Conservation (phyloP, 129 eudicot genomes). For the Escallonia rubra region DNA sequence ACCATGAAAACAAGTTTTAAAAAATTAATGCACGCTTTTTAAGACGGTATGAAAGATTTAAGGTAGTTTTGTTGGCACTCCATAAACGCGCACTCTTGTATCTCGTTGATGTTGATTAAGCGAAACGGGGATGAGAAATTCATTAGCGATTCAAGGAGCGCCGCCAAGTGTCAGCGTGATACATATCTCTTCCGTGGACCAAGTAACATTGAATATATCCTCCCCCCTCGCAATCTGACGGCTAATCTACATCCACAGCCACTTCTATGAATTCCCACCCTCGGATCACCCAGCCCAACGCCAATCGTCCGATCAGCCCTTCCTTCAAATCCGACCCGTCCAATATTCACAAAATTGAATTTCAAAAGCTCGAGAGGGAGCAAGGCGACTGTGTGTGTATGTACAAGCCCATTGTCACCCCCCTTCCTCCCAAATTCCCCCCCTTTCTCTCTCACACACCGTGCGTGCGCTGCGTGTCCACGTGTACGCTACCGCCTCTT, state of each 20-base stretch:
- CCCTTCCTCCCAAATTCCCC: conserved; percentile 18
- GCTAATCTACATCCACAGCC: conserved; percentile 4
- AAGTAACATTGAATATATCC: neutral
- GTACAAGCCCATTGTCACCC: conserved; percentile 20
- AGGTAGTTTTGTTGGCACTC: too few relatives aligned
- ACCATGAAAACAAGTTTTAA: too few relatives aligned
- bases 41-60: too few relatives aligned
- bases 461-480: too few relatives aligned
- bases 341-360: conserved; percentile 48
- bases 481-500: neutral
- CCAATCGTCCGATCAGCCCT: conserved; percentile 37
- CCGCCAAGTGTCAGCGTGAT: too few relatives aligned
- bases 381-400: conserved; percentile 9
- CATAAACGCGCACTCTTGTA: too few relatives aligned
- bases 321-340: conserved; percentile 30
- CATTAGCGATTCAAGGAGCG: too few relatives aligned
- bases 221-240: conserved; percentile 6
- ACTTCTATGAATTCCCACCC: conserved; percentile 30
- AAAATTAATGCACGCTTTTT: too few relatives aligned
- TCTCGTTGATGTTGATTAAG: too few relatives aligned
- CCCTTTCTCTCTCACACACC: conserved; percentile 1
- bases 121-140: too few relatives aligned
- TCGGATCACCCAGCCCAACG: conserved; percentile 15
- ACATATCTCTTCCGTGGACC: neutral
- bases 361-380: conserved; percentile 96